Conservation (phyloP, 2,329 filamentous ascomycete species). For the Fusarium staphyleae region DNA sequence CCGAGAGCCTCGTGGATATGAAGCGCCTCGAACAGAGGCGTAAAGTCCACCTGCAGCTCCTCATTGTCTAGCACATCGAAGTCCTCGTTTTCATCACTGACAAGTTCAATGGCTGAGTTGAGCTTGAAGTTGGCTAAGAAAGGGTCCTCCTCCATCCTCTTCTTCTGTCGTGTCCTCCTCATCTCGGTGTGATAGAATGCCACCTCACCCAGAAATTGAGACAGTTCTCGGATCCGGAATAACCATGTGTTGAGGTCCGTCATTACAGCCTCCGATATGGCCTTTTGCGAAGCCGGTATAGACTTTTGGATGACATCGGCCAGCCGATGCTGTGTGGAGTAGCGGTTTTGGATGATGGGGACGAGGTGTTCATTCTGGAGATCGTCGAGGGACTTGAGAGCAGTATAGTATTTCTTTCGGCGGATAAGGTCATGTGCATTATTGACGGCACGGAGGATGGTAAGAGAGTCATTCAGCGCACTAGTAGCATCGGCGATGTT, state of each 20-base stretch:
- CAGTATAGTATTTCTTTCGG: slow-evolving; percentile 95
- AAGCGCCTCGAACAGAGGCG: slow-evolving; percentile 89
- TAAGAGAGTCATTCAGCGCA: slow-evolving; percentile 87
- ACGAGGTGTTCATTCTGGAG: slow-evolving; percentile 92
- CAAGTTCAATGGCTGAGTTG: slow-evolving; percentile 94
- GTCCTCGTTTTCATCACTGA: slow-evolving; percentile 93
- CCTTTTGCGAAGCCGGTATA: slow-evolving; percentile 88
- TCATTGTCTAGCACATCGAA: slow-evolving; percentile 97
- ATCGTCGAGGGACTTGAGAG: slow-evolving; percentile 91
- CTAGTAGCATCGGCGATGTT: slow-evolving; percentile 94
- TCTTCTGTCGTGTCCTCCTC: slow-evolving; percentile 81
- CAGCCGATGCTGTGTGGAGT: slow-evolving; percentile 92
- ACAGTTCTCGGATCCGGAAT: slow-evolving; percentile 92
- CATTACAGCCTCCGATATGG: slow-evolving; percentile 97
- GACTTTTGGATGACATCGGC: slow-evolving; percentile 96
- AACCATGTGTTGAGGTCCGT: slow-evolving; percentile 96
- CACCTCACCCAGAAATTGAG: slow-evolving; percentile 93
- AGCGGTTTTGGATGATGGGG: slow-evolving; percentile 76
- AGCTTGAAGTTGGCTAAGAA: slow-evolving; percentile 86
- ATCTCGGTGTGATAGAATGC: slow-evolving; percentile 96
- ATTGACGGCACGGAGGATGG: slow-evolving; percentile 91
- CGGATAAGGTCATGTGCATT: slow-evolving; percentile 90
- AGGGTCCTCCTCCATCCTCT: slow-evolving; percentile 76
- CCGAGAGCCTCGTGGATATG: slow-evolving; percentile 96
- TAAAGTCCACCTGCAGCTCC: slow-evolving; percentile 92